Percentiles rank a stretch among this genome's conserved stretches.
Evolutionary conservation across 345 rosid genomes (phyloP).

Genomic region (Arabidopsis arenosa): DNA sequence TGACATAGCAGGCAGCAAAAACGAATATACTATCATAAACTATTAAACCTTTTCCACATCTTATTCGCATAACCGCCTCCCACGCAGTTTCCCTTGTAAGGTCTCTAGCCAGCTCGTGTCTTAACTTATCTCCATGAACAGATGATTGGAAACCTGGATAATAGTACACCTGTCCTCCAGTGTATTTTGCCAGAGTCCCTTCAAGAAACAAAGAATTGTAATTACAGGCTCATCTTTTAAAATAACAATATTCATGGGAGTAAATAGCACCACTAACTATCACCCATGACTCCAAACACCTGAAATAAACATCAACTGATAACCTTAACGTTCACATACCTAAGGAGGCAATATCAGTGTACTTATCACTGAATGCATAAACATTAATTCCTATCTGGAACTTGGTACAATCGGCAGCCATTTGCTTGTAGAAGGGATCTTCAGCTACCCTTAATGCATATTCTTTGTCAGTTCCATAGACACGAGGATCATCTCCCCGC

Average conservation of each 20-base stretch:
- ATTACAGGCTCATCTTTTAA: slow-evolving; percentile 1
- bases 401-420: slow-evolving; percentile 99
- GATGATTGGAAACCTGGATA: slow-evolving; percentile 87
- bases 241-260: slow-evolving; percentile 4
- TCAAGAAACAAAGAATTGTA: slow-evolving; percentile 29
- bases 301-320: slow-evolving; percentile 14
- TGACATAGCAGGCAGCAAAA: slow-evolving; percentile 15
- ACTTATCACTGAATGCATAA: slow-evolving; percentile 91
- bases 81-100: slow-evolving; percentile 99
- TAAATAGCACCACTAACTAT: slow-evolving; percentile 4
- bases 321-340: slow-evolving; percentile 55
- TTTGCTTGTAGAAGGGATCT: slow-evolving; percentile 93
- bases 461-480: slow-evolving; percentile 97
- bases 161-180: slow-evolving; percentile 96
- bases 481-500: slow-evolving; percentile 90
- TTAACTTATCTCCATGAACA: slow-evolving; percentile 79
- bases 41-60: slow-evolving; percentile 98
- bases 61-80: slow-evolving; percentile 99
- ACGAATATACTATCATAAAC: slow-evolving; percentile 19
- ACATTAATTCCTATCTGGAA: slow-evolving; percentile 91
- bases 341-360: slow-evolving; percentile 92
- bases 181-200: slow-evolving; percentile 96
- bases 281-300: slow-evolving; percentile 24
- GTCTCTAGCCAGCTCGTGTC: slow-evolving; percentile 89
- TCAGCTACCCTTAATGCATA: slow-evolving; percentile 80